A percentile compares a stretch with the other conserved stretches of the same genome.
Evolutionary conservation across 78 protist species (phyloP).

Genomic region (Dictyostelium intermedium): DNA sequence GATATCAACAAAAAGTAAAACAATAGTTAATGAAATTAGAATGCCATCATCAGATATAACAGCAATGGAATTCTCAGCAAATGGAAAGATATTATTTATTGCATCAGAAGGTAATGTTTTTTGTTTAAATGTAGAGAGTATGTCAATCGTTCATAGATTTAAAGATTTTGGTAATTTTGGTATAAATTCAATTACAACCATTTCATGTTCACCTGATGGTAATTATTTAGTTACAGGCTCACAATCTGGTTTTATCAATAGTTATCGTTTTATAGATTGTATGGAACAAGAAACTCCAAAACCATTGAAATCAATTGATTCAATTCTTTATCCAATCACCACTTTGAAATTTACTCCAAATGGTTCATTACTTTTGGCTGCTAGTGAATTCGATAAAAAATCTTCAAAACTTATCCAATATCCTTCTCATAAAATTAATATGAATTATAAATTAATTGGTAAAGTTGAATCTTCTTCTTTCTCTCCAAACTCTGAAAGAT

Average conservation of each 20-base stretch:
- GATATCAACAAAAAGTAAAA: not conserved
- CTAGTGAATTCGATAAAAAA: not conserved
- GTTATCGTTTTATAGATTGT: not conserved
- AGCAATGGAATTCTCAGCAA: conserved; percentile 1
- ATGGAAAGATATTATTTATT: not conserved
- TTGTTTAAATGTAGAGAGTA: not conserved
- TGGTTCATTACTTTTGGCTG: not conserved
- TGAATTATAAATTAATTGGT: not conserved
- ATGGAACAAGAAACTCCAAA: not conserved
- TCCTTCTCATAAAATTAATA: not conserved
- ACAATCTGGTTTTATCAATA: conserved; percentile 44
- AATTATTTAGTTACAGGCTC: conserved; percentile 59
- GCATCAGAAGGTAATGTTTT: conserved; percentile 5
- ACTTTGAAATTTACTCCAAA: not conserved
- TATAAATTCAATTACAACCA: not conserved
- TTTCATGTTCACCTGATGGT: not conserved
- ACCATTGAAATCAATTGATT: conserved; percentile 5
- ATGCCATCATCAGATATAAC: not conserved
- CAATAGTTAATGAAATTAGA: conserved; percentile 15
- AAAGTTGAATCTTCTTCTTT: not conserved
- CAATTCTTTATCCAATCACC: conserved; percentile 10
- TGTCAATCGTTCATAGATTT: conserved; percentile 31
- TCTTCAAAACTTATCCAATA: not conserved
- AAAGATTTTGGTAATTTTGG: conserved; percentile 46
- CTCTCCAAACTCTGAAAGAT: not conserved